Base-by-base conservation (phyloP, 2,329 filamentous ascomycete species). In the Hirsutella minnesotensis region DNA sequence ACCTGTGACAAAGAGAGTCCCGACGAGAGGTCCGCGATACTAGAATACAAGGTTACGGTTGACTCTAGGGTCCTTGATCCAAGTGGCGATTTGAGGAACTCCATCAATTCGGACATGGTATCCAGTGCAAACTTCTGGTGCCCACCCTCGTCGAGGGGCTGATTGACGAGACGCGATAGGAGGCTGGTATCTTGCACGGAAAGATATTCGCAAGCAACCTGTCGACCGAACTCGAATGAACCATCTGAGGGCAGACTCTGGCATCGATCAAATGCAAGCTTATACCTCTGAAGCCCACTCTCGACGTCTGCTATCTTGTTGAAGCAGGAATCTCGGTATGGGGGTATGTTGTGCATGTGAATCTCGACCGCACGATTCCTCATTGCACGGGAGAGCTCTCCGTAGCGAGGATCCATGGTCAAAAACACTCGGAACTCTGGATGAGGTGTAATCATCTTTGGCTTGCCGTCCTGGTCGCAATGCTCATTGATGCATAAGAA, bases 331-430 rank as follows among this genome's bases (percentile, higher is more conserved):
- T 59, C 55, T 1, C 51, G 47, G 10, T 35, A 47, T 2, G 65
- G 60, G 2, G 63, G 62, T 4, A 65, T 56, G 7, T 61, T 60
- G 48, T 79, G 70, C 38, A 98, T 69, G 54, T 81, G 92, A 9
- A 98, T 83, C 62, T 98, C 94, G 21, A 95, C 74, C 39, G 88
- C 88, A 59, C 92, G 79, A 62, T 98, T 98, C 44, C 94, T 75
- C 92, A 98, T 98, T 1, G 92, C 92, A 48, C 92, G 77, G 3
- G 92, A 98, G 9, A 98, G 70, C 60, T 98, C 92, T 16, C 92
- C 94, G 59, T 95, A 86, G 40, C 82, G 79, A 38, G 92, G 81
- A 59, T 98, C 90, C 68, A 94, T 84, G 0, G 90, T 96, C 58
- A 98, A 68, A 62, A 98, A 96, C 18, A 98, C 79, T 44, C 90